These are phyloP conservation scores for Acanthamoeba healyi DNA, from an alignment of 208 protist genomes.

Conservation along the genomic window DNA sequence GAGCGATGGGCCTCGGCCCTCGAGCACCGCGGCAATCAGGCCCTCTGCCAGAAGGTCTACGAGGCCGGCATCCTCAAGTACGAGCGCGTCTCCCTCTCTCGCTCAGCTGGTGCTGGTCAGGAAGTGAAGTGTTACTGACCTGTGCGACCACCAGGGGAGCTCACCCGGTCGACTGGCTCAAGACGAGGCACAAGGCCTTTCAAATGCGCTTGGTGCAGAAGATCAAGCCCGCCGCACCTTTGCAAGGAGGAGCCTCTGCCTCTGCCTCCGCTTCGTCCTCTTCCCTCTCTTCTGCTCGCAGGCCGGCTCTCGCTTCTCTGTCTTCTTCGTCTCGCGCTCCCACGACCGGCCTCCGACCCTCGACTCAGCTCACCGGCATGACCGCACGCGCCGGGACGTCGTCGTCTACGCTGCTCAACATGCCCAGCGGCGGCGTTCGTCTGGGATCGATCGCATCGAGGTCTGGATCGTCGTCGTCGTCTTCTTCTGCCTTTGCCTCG, in stretches of 20 bases:
- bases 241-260: no score
- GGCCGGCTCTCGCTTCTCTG: background rate
- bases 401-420: background rate
- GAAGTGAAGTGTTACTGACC: no score
- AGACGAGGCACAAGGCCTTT: background rate
- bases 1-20: slow-evolving; percentile 7
- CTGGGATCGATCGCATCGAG: background rate
- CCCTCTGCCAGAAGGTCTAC: slow-evolving; percentile 14
- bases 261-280: background rate
- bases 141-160: no score
- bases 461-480: no score
- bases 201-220: background rate
- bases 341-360: background rate
- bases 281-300: background rate
- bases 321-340: background rate
- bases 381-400: background rate
- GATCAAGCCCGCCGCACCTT: slow-evolving; percentile 3
- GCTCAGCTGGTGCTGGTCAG: no score
- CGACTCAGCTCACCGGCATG: background rate
- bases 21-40: background rate
- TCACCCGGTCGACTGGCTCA: background rate
- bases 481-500: background rate
- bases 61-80: background rate
- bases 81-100: no score
- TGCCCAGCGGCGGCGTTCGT: background rate